A percentile compares a stretch with the other conserved stretches of the same genome.
These are phyloP conservation scores for Astrothelium subdiscretum DNA, from an alignment of 495 filamentous ascomycete species.

Conservation along the genomic window DNA sequence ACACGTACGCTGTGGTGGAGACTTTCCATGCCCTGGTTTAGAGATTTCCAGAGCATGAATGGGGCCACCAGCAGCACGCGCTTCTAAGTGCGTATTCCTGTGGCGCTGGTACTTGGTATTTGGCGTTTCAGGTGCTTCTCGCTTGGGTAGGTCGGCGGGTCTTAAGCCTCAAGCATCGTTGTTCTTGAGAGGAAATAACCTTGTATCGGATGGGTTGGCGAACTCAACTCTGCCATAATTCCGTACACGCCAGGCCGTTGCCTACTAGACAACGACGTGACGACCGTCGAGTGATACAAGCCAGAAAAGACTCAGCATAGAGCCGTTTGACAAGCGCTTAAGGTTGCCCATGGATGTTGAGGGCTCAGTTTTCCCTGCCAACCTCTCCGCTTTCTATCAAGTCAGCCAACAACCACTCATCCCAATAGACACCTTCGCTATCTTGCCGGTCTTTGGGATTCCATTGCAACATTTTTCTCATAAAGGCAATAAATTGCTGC, in stretches of 20 bases:
- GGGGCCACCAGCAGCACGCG: neutral
- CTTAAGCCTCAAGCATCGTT: neutral
- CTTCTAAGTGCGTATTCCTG: neutral
- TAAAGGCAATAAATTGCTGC: conserved; percentile 14
- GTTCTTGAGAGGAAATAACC: neutral
- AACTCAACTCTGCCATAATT: neutral
- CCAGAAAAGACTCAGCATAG: too few relatives aligned
- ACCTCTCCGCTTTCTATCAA: conserved; percentile 7
- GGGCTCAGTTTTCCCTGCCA: too few relatives aligned
- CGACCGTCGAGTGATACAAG: neutral
- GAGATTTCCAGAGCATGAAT: neutral
- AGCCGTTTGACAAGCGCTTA: neutral
- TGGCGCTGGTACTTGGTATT: neutral
- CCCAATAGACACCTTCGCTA: conserved; percentile 9
- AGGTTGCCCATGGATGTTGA: neutral
- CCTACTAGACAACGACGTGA: neutral
- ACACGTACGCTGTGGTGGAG: neutral
- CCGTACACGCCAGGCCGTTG: neutral
- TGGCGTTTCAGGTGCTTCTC: neutral
- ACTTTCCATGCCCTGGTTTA: too few relatives aligned
- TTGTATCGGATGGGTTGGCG: neutral
- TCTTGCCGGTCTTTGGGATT: conserved; percentile 12
- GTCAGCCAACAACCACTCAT: conserved; percentile 8
- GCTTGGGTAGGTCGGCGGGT: neutral
- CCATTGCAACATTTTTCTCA: conserved; percentile 21